Conservation (phyloP, 2,329 filamentous ascomycete species). For the Chaetothyriales sp. region DNA sequence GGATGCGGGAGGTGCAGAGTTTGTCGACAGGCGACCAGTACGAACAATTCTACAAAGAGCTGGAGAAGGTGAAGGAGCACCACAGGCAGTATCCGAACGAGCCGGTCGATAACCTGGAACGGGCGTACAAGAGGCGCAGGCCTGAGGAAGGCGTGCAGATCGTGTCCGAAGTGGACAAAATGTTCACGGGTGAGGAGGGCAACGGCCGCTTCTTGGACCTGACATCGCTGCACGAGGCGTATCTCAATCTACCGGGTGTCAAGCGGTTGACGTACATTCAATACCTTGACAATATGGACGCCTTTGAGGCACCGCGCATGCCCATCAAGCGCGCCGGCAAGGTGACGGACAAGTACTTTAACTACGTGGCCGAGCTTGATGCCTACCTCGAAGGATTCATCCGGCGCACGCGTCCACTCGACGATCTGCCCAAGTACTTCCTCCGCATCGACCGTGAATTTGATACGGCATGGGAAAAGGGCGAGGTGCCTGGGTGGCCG, state of each 20-base stretch:
- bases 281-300: conserved; percentile 83
- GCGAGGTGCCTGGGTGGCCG: conserved; percentile 67
- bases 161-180: conserved; percentile 60
- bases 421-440: conserved; percentile 70
- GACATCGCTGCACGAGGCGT: conserved; percentile 68
- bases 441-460: conserved; percentile 69
- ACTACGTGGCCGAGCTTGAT: conserved; percentile 66
- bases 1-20: conserved; percentile 64
- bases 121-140: conserved; percentile 63
- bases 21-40: conserved; percentile 77
- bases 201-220: conserved; percentile 89
- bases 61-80: conserved; percentile 68
- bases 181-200: conserved; percentile 92
- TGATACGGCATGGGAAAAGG: conserved; percentile 62
- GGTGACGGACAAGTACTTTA: conserved; percentile 81
- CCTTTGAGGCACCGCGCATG: conserved; percentile 58
- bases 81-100: conserved; percentile 87
- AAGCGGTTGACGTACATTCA: conserved; percentile 81
- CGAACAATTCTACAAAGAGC: conserved; percentile 77
- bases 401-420: conserved; percentile 65
- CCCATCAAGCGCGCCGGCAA: conserved; percentile 70
- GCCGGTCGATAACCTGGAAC: conserved; percentile 85
- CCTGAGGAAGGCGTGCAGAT: conserved; percentile 49
- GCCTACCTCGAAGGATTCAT: conserved; percentile 81
- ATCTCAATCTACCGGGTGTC: conserved; percentile 73